A percentile compares a stretch with the other conserved stretches of the same genome.
Evolutionary conservation across 495 filamentous ascomycete genomes (phyloP).

Genomic region (Echria macrotheca): DNA sequence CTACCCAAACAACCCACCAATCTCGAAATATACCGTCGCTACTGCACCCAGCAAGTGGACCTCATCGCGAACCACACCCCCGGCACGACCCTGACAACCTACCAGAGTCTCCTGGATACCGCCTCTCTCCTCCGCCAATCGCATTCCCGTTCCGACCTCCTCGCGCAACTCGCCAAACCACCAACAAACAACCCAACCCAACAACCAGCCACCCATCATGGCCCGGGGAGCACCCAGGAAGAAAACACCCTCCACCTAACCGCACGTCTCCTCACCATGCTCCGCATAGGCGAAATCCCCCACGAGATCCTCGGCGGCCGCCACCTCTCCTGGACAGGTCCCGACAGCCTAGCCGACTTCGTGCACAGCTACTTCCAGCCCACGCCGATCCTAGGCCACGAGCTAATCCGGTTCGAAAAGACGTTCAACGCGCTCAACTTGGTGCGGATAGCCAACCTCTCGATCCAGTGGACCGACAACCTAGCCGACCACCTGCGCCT

Average conservation of each 20-base stretch:
- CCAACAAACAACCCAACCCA: background rate
- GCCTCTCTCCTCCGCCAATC: background rate
- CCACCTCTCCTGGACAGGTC: background rate
- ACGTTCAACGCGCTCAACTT: constrained; percentile 16
- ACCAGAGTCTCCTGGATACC: background rate
- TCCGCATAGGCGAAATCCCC: background rate
- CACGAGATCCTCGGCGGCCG: background rate
- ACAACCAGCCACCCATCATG: background rate
- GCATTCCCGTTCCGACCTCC: background rate
- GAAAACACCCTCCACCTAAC: background rate
- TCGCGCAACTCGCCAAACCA: background rate
- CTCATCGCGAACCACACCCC: background rate
- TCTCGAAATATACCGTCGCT: background rate
- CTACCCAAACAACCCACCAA: background rate
- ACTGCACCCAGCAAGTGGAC: background rate
- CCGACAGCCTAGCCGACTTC: background rate
- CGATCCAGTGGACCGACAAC: constrained; percentile 40
- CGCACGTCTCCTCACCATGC: constrained; percentile 3
- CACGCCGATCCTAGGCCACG: background rate
- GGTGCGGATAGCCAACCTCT: constrained; percentile 30
- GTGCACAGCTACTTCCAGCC: background rate
- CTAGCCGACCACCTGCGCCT: constrained; percentile 43
- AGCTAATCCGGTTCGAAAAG: constrained; percentile 13
- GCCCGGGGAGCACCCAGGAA: background rate
- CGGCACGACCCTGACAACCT: background rate